Evolutionary conservation across 2,329 filamentous ascomycete genomes (phyloP), one percentile per base, ranked within the genome.

Genomic region (Pseudodiploospora longispora): DNA sequence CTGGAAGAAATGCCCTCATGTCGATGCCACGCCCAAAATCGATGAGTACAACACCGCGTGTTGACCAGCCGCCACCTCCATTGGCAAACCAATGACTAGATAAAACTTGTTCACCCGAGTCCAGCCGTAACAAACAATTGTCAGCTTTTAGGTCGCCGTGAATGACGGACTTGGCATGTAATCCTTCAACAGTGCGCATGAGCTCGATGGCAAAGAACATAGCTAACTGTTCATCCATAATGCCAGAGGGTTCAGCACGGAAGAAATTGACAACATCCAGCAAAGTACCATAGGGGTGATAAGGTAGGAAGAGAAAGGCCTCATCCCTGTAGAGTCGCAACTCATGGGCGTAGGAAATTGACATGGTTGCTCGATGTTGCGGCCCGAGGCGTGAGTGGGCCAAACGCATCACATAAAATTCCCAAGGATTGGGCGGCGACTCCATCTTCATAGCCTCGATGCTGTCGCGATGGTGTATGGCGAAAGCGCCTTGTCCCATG

Each of bases 191-290:
- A 0, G 88, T 95, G 40, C 93, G 85, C 54, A 98, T 75, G 6
- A 98, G 76, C 65, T 98, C 93, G 48, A 97, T 75, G 6, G 87
- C 77, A 67, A 97, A 95, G 71, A 96, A 97, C 88, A 97, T 96
- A 55, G 86, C 87, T 2, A 97, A 72, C 39, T 77, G 74, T 65
- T 98, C 93, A 55, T 98, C 93, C 77, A 98, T 87, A 10, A 85
- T 83, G 2, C 81, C 81, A 5, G 77, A 76, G 2, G 76, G 62
- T 50, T 94, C 87, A 12, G 78, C 74, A 36, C 86, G 82, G 52
- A 91, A 85, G 50, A 85, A 72, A 64, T 98, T 98, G 63, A 98
- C 83, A 1, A 97, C 79, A 57, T 97, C 91, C n/a, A 98, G 80
- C 4, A 98, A 71, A 0, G 93, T 96, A 44, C 93, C 93, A 67